A percentile compares a stretch with the other conserved stretches of the same genome.
These are phyloP conservation scores for Sporothrix brunneoviolacea DNA, from an alignment of 2,329 filamentous ascomycete species.

Conservation along the genomic window DNA sequence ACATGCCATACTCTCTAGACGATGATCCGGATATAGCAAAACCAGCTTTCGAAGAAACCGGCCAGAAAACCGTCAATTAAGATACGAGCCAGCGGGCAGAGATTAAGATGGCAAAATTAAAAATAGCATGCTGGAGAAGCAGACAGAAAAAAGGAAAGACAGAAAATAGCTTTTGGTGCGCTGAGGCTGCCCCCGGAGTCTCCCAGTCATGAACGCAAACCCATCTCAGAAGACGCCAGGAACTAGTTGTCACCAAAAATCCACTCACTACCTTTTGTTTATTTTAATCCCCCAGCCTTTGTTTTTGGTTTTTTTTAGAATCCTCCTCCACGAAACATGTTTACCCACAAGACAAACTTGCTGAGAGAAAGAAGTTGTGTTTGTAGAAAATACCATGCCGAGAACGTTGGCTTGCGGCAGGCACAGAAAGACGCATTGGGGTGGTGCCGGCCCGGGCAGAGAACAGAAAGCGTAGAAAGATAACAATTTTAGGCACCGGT, in stretches of 20 bases:
- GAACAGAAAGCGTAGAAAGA: not conserved
- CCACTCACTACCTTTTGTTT: conserved; percentile 10
- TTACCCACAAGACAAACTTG: conserved; percentile 7
- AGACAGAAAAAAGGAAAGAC: too few species aligned
- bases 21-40: not conserved
- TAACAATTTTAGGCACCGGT: conserved; percentile 10
- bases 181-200: conserved; percentile 24
- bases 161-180: conserved; percentile 22
- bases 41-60: not conserved
- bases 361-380: not conserved
- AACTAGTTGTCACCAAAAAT: conserved; percentile 12
- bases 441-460: conserved; percentile 2
- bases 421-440: conserved; percentile 5
- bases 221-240: conserved; percentile 19
- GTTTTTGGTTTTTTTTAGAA: conserved; percentile 6
- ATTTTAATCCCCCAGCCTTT: conserved; percentile 12
- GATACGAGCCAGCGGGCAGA: not conserved
- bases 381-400: conserved; percentile 6
- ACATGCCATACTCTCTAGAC: too few species aligned
- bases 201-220: conserved; percentile 19
- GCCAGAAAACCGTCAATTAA: not conserved
- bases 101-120: conserved; percentile 9
- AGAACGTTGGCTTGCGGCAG: not conserved
- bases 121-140: conserved; percentile 19
- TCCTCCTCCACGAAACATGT: conserved; percentile 5